Percentiles rank a stretch among this genome's conserved stretches.
Evolutionary conservation across 768 basidiomycete genomes (phyloP).

Genomic region (Cyclocybe cylindracea): DNA sequence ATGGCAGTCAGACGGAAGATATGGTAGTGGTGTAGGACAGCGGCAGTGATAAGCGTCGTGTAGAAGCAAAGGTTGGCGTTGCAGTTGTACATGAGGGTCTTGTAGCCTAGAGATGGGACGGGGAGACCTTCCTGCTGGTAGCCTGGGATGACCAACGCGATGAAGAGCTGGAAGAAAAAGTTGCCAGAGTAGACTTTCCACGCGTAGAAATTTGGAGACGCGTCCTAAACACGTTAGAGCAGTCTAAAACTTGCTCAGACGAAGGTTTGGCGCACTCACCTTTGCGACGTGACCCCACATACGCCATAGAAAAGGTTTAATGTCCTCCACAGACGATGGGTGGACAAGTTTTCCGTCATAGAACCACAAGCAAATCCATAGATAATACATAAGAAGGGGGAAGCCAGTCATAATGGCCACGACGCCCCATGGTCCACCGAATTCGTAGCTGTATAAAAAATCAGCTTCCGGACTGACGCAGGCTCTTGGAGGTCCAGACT

Average conservation of each 20-base stretch:
- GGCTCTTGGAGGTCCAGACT: slow-evolving; percentile 1
- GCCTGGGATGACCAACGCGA: slow-evolving; percentile 91
- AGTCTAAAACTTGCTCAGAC: background rate
- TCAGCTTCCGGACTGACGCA: slow-evolving; percentile 7
- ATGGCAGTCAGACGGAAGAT: slow-evolving; percentile 92
- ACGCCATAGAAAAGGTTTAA: slow-evolving; percentile 71
- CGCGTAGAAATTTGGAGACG: slow-evolving; percentile 85
- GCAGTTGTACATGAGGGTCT: slow-evolving; percentile 94
- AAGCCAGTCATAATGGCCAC: slow-evolving; percentile 93
- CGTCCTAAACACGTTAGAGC: slow-evolving; percentile 59
- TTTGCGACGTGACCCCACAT: slow-evolving; percentile 88
- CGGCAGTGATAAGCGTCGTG: slow-evolving; percentile 75
- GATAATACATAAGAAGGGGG: slow-evolving; percentile 96
- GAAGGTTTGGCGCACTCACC: slow-evolving; percentile 39
- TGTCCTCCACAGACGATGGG: slow-evolving; percentile 68
- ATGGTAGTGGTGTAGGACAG: slow-evolving; percentile 71
- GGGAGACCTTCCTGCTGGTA: slow-evolving; percentile 94
- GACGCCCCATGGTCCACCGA: slow-evolving; percentile 93
- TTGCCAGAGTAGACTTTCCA: slow-evolving; percentile 90
- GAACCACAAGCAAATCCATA: slow-evolving; percentile 97
- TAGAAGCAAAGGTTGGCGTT: slow-evolving; percentile 90
- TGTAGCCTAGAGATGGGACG: slow-evolving; percentile 91
- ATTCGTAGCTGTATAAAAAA: slow-evolving; percentile 72
- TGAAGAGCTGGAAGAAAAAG: slow-evolving; percentile 84
- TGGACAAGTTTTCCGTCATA: slow-evolving; percentile 83